A percentile compares a stretch with the other conserved stretches of the same genome.
Conservation (phyloP, 768 basidiomycete genomes). For the Boletus tomentosulus region DNA sequence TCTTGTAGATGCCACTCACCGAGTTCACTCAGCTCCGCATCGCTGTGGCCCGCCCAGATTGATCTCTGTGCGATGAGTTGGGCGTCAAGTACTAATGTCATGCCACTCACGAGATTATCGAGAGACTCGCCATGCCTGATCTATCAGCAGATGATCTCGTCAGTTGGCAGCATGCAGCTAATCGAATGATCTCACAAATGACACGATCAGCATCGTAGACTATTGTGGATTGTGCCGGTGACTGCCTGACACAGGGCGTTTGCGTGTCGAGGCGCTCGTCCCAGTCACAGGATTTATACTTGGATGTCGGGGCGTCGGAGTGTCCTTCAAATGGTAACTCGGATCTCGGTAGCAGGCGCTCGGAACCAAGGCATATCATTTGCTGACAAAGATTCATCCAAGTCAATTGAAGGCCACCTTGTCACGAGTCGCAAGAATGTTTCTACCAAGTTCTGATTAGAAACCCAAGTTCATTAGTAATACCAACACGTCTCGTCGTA, state of each 20-base stretch:
- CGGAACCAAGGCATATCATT: too few relatives aligned
- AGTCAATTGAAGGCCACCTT: too few relatives aligned
- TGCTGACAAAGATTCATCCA: too few relatives aligned
- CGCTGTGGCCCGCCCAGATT: conserved; percentile 74
- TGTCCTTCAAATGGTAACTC: not conserved
- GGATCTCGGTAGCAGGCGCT: not conserved
- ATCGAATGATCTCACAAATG: conserved; percentile 19
- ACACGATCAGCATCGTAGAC: conserved; percentile 19
- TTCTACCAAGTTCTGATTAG: too few relatives aligned
- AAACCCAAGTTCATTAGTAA: too few relatives aligned
- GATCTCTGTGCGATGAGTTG: conserved; percentile 28
- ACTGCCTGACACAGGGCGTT: not conserved
- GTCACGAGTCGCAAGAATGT: too few relatives aligned
- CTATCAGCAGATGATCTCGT: conserved; percentile 30
- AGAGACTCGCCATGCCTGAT: conserved; percentile 75
- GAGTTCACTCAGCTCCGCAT: conserved; percentile 70
- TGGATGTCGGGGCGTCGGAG: too few relatives aligned
- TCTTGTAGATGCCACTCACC: conserved; percentile 41
- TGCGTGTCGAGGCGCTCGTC: not conserved
- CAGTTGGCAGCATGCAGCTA: not conserved
- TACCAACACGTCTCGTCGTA: too few relatives aligned
- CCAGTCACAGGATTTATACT: too few relatives aligned
- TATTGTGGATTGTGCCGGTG: not conserved
- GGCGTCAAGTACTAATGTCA: not conserved
- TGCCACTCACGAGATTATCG: conserved; percentile 59